Evolutionary conservation across 805 yeast species (phyloP).

Genomic region (Kodamaea neixiangensis): DNA sequence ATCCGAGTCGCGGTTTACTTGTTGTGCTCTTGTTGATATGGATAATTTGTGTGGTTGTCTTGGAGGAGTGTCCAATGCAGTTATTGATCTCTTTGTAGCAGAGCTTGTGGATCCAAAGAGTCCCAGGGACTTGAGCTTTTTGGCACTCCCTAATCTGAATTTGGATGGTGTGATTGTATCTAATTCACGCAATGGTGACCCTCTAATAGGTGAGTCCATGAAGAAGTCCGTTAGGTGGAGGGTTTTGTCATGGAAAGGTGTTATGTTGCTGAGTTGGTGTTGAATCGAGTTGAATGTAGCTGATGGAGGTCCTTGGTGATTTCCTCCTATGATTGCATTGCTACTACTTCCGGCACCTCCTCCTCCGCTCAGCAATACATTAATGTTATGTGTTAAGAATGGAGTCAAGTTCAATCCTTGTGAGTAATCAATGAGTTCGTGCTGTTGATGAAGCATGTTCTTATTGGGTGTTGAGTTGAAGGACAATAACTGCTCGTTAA

Average conservation of each 20-base stretch:
- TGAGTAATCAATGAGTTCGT: conserved; percentile 28
- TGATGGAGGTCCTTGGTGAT: conserved; percentile 13
- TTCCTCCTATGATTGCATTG: neutral
- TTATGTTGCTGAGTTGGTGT: conserved; percentile 29
- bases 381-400: conserved; percentile 36
- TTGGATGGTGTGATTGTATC: conserved; percentile 45
- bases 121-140: conserved; percentile 10
- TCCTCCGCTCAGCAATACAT: conserved; percentile 15
- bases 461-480: conserved; percentile 40
- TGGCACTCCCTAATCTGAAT: conserved; percentile 28
- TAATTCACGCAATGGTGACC: conserved; percentile 32
- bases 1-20: conserved; percentile 9
- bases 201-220: conserved; percentile 45
- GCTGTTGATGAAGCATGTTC: conserved; percentile 17
- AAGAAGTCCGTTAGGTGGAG: conserved; percentile 44
- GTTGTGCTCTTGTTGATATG: conserved; percentile 19
- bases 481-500: conserved; percentile 34
- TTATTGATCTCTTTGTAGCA: conserved; percentile 36
- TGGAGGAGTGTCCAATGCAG: conserved; percentile 41
- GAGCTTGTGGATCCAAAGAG: conserved; percentile 12
- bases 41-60: conserved; percentile 34
- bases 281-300: conserved; percentile 20
- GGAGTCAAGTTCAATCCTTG: conserved; percentile 44
- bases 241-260: conserved; percentile 46
- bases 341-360: neutral